These are phyloP conservation scores for Mycena sp. DNA, from an alignment of 1,284 basidiomycete genomes.

Conservation along the genomic window DNA sequence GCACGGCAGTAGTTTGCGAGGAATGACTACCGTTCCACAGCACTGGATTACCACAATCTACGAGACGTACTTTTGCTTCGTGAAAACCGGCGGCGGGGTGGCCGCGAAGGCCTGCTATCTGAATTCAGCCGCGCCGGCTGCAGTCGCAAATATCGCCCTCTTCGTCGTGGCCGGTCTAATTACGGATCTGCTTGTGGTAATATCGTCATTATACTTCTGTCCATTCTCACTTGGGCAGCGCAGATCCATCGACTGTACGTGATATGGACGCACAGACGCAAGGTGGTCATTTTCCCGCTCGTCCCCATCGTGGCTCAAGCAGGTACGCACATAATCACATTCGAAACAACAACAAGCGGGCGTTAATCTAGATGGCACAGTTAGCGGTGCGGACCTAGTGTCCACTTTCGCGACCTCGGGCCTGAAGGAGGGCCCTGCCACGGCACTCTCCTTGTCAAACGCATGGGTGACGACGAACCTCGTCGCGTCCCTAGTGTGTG, in stretches of 20 bases:
- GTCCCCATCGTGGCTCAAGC: background rate
- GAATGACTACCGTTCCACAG: background rate
- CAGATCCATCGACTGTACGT: conserved; percentile 2
- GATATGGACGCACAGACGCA: background rate
- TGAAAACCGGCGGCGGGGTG: background rate
- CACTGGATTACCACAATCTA: conserved; percentile 3
- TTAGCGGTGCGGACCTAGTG: background rate
- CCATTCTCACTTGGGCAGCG: background rate
- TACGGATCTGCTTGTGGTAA: conserved; percentile 2
- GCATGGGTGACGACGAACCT: conserved; percentile 3
- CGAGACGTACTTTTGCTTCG: background rate
- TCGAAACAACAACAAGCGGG: no score
- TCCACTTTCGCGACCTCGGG: background rate
- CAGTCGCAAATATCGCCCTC: background rate
- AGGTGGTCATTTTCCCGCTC: background rate
- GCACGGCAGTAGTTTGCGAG: background rate
- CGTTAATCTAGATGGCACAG: background rate
- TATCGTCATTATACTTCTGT: background rate
- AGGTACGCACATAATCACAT: background rate
- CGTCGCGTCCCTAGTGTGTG: background rate
- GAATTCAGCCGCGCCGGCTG: background rate
- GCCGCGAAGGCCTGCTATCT: no score
- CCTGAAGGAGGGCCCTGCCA: background rate
- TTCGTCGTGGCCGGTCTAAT: background rate
- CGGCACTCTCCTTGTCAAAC: no score